phyloP scores from a whole-genome alignment of 2,329 filamentous ascomycete genomes.

The Rhynchosporium graminicola region DNA sequence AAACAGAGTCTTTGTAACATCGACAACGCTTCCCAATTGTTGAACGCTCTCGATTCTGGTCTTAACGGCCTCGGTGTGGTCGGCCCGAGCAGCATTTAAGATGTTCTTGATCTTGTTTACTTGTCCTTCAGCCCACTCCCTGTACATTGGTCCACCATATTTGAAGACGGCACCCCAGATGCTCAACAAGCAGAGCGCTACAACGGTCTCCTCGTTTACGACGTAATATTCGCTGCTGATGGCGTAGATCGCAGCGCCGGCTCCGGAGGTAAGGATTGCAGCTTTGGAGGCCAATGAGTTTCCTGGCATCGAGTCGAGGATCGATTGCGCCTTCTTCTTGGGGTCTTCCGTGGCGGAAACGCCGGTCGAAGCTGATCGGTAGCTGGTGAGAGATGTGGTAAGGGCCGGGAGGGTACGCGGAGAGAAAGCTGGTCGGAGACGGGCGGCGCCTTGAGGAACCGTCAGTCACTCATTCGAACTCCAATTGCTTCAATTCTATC shows the following conservation, averaged over 20 bases:
- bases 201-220: constrained; percentile 97
- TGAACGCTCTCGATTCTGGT: constrained; percentile 89
- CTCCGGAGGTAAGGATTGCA: constrained; percentile 90
- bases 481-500: constrained; percentile 30
- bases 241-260: constrained; percentile 88
- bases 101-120: constrained; percentile 92
- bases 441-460: constrained; percentile 69
- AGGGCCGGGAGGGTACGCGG: constrained; percentile 75
- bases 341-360: constrained; percentile 78
- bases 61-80: constrained; percentile 96
- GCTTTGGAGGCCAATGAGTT: constrained; percentile 93
- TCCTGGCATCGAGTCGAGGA: constrained; percentile 90
- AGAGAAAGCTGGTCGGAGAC: constrained; percentile 80
- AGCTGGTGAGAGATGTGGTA: constrained; percentile 64
- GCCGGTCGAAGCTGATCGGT: constrained; percentile 67
- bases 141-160: constrained; percentile 90
- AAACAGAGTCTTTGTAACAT: constrained; percentile 96
- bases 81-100: constrained; percentile 87
- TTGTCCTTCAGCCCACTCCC: constrained; percentile 87
- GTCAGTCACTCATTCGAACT: constrained; percentile 36
- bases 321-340: constrained; percentile 94
- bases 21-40: constrained; percentile 91
- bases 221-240: constrained; percentile 99
- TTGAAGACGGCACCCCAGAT: constrained; percentile 93
- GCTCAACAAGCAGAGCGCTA: constrained; percentile 87